Evolutionary conservation across 768 basidiomycete species (phyloP), one percentile per base, ranked within the genome.

Genomic region (Boletus sp.): DNA sequence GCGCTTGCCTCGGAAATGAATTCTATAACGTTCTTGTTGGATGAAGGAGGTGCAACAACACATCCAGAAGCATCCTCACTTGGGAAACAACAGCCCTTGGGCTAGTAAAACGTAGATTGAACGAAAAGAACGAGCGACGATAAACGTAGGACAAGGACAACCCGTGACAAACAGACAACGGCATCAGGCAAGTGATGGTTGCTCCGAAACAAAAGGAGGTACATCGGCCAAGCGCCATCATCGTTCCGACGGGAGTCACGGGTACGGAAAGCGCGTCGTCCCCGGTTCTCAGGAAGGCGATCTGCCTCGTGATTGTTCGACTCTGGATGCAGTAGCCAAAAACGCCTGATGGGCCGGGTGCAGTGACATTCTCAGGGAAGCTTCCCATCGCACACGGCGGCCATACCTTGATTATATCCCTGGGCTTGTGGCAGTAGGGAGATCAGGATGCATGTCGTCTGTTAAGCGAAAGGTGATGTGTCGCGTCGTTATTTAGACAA

Each of bases 171-270:
- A 46, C 30, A 38, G 25, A 33, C 38, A 39, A 43, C 44, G 8
- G 10, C 15, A 40, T 38, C 10, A 21, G 21, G 34, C 9, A 21
- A 46, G 39, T 4, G 4, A 30, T 9, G 14, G 23, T 13, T 38
- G 23, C 25, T 38, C 46, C 41, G 35, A 23, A 19, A 46, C n/a
- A 25, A 46, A 19, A 10, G 39, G 38, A 21, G 23, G 50, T 17
- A 46, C 38, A 13, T n/a, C 29, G 7, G 40, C 9, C n/a, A 33
- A 9, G 33, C 34, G 25, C 43, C 13, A 19, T 33, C 15, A 41
- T n/a, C 25, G 43, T 54, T 64, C 62, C 58, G 62, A 63, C 62
- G 62, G 62, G 35, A 47, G 43, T 30, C 9, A 10, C 40, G 13
- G 41, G 27, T 5, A 23, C 46, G 29, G 34, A 43, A 42, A 42